phyloP scores from a whole-genome alignment of 306 rosid species.

The Vicia sativa region DNA sequence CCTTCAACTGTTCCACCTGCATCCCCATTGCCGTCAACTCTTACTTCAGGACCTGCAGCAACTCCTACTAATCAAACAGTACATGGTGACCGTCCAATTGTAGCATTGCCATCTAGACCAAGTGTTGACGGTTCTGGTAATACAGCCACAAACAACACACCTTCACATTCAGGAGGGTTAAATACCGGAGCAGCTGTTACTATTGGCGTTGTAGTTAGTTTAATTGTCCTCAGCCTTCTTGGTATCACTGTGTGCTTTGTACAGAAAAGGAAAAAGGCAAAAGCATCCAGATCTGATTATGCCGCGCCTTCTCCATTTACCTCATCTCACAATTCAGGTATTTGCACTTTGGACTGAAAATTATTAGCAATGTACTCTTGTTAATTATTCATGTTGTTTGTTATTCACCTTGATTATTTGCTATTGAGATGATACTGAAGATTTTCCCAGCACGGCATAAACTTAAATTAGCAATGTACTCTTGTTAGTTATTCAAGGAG shows the following conservation, averaged over 20 bases:
- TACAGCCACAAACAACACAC: conserved; percentile 3
- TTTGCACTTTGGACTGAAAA: conserved; percentile 25
- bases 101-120: conserved; percentile 45
- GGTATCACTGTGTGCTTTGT: conserved; percentile 66
- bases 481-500: no score
- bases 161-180: conserved; percentile 55
- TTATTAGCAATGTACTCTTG: conserved; percentile 27
- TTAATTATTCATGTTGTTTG: conserved; percentile 34
- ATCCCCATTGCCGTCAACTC: conserved; percentile 53
- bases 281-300: conserved; percentile 48
- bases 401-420: conserved; percentile 11
- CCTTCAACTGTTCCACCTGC: conserved; percentile 45
- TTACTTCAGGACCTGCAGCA: conserved; percentile 61
- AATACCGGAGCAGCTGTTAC: conserved; percentile 57
- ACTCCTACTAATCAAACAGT: conserved; percentile 54
- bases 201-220: conserved; percentile 65
- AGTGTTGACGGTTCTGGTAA: conserved; percentile 44
- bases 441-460: conserved; percentile 8
- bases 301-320: conserved; percentile 69
- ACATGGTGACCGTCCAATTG: conserved; percentile 26
- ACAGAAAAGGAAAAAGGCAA: conserved; percentile 60
- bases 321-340: conserved; percentile 98
- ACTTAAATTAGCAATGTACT: conserved; percentile 8
- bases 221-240: conserved; percentile 69
- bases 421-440: neutral